These are phyloP conservation scores for Coemansia sp. DNA, from an alignment of 192 early-diverging fungal genomes.

Conservation along the genomic window DNA sequence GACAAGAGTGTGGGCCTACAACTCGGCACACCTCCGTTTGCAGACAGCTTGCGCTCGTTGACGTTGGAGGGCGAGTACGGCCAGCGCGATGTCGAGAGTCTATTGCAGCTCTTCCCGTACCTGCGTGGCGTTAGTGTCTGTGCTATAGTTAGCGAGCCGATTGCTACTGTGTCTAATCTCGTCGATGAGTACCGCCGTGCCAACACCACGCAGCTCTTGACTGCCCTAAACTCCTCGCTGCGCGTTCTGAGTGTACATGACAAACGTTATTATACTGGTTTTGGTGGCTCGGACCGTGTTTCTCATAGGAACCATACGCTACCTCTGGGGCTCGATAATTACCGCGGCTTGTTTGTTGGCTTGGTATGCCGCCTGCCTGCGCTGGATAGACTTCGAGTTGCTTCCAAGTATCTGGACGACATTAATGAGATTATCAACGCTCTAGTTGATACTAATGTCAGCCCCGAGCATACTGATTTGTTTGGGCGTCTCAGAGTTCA, in stretches of 20 bases:
- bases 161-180: background rate
- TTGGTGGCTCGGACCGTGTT: background rate
- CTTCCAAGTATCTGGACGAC: background rate
- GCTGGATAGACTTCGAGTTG: background rate
- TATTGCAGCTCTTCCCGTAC: conserved; percentile 2
- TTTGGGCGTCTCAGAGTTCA: background rate
- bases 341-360: background rate
- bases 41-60: background rate
- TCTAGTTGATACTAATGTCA: background rate
- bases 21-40: background rate
- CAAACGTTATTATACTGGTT: background rate
- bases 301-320: background rate
- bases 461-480: background rate
- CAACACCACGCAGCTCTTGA: background rate
- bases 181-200: background rate
- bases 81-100: background rate
- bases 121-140: background rate
- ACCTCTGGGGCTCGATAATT: background rate
- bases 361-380: background rate
- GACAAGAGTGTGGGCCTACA: background rate
- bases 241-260: background rate
- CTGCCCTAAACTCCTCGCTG: background rate
- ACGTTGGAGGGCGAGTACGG: background rate
- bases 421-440: background rate
- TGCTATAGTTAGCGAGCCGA: background rate